These are phyloP conservation scores for Entamoeba histolytica DNA, from an alignment of 208 protist genomes.

Conservation along the genomic window DNA sequence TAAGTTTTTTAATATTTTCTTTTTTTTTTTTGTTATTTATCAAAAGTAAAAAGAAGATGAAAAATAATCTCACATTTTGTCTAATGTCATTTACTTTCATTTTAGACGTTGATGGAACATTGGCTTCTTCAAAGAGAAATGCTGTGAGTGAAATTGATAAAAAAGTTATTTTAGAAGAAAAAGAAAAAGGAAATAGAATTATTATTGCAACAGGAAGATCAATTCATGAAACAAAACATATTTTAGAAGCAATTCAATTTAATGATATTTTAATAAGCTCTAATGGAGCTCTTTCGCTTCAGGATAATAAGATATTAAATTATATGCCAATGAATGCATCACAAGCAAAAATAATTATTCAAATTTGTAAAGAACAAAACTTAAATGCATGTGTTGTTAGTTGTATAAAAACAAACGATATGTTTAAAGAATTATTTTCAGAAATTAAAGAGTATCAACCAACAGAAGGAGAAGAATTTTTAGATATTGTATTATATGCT, in stretches of 20 bases:
- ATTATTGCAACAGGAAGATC: background rate
- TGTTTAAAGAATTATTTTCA: background rate
- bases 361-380: background rate
- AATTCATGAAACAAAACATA: background rate
- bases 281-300: background rate
- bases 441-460: background rate
- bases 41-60: no score
- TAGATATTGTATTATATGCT: background rate
- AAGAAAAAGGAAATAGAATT: background rate
- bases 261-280: background rate
- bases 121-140: background rate
- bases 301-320: background rate
- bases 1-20: no score
- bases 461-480: background rate
- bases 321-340: background rate
- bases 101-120: background rate
- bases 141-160: background rate
- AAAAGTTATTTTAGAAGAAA: background rate
- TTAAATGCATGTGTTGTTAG: background rate
- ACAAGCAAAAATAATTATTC: background rate
- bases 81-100: background rate
- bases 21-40: no score
- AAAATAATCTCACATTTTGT: no score
- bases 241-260: background rate
- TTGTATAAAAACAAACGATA: background rate